These are phyloP conservation scores for Collybiopsis confluens DNA, from an alignment of 768 basidiomycete genomes.

Conservation along the genomic window DNA sequence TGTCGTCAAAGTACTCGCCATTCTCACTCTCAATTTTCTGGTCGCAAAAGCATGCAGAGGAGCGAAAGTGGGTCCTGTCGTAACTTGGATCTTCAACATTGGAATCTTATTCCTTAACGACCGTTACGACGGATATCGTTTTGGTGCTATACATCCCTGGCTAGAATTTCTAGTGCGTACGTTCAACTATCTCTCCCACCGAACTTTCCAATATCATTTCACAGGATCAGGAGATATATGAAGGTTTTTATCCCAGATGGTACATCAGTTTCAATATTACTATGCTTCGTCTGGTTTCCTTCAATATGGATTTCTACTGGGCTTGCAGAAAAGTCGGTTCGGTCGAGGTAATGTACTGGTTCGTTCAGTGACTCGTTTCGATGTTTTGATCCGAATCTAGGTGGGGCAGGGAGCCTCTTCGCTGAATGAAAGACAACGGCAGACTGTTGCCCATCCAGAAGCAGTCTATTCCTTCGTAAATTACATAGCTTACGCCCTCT, in stretches of 20 bases:
- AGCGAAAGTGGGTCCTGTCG: constrained; percentile 32
- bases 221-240: constrained; percentile 47
- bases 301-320: constrained; percentile 93
- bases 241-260: constrained; percentile 88
- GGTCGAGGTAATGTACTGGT: constrained; percentile 24
- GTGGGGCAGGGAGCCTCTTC: background rate
- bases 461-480: constrained; percentile 63
- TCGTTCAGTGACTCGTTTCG: background rate
- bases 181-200: constrained; percentile 45
- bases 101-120: too few species aligned
- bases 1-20: constrained; percentile 68
- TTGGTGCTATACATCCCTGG: too few species aligned
- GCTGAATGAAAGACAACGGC: constrained; percentile 58
- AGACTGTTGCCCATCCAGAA: constrained; percentile 46
- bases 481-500: constrained; percentile 80
- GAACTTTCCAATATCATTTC: constrained; percentile 74
- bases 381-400: background rate
- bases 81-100: too few species aligned
- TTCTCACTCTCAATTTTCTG: constrained; percentile 66
- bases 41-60: constrained; percentile 46
- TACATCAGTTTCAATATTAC: constrained; percentile 93
- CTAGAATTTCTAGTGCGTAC: too few species aligned
- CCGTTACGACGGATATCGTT: too few species aligned
- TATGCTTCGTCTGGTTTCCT: constrained; percentile 89
- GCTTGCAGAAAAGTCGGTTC: constrained; percentile 39